Base-by-base conservation (phyloP, 2,329 filamentous ascomycete species). In the Sarocladium brachiariae region DNA sequence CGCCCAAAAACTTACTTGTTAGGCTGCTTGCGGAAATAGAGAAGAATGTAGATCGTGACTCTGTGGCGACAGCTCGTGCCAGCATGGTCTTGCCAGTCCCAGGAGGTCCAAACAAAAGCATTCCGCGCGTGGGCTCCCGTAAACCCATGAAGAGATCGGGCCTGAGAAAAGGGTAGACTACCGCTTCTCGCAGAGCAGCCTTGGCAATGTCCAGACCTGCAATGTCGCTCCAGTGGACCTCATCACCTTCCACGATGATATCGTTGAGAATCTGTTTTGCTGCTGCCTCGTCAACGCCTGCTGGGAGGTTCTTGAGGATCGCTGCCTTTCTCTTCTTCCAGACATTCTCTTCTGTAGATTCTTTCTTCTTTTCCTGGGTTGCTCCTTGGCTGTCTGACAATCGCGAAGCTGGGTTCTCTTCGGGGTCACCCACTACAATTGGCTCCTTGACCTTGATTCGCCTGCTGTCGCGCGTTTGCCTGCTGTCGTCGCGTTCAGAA, bases 51-150 rank as follows among this genome's bases (percentile, higher is more conserved):
- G 89, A 95, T 59, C 84, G 86, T 2, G 89, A 95, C 66, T 99
- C 93, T 0, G 93, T 97, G 1, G 93, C 93, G 1, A 97, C 92
- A n/a, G 67, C 90, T 56, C 93, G 81, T 9, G 93, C 93, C 33
- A 99, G 74, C 93, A 99, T 99, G 0, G 93, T 99, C 68, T 99
- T 99, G 49, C 93, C 93, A 0, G 93, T 99, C n/a, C 93, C 93
- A 0, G 93, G 93, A 1, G 93, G 93, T 0, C 93, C 93, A 63
- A 99, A 99, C 1, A 99, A 76, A 1, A 99, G 76, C 89, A 99
- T 97, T 5, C 93, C 93, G 52, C 90, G 78, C 13, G 93, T 92
- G 18, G 93, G 93, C 63, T 99, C 93, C 34, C 93, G 86, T 10
- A 99, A 76, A 0, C 93, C 93, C 80, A 92, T 93, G 70, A 99